phyloP scores from a whole-genome alignment of 164 flowering plant genomes.

The Cinnamomum micranthum region DNA sequence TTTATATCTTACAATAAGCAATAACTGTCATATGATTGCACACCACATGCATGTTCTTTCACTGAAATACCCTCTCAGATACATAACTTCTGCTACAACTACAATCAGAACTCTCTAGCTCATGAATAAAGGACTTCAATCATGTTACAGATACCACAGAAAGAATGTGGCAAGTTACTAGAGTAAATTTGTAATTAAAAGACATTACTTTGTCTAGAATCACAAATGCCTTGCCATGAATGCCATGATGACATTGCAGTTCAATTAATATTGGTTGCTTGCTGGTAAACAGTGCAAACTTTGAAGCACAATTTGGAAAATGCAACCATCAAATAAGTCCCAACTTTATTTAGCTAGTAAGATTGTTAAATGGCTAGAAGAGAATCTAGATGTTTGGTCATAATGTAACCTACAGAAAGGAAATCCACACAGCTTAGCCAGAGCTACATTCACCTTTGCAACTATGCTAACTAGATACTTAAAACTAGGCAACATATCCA shows the following conservation, averaged over 20 bases:
- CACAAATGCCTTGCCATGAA: conserved; percentile 14
- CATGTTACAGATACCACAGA: neutral
- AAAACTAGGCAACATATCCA: too few relatives aligned
- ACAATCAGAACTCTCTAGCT: neutral
- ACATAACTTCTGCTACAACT: too few relatives aligned
- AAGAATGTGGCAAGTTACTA: conserved; percentile 24
- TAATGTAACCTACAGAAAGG: too few relatives aligned
- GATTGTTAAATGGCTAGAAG: too few relatives aligned
- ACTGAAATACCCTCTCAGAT: too few relatives aligned
- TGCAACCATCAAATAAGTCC: conserved; percentile 36
- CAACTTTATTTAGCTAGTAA: neutral
- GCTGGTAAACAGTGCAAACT: conserved; percentile 70
- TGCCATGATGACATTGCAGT: conserved; percentile 7
- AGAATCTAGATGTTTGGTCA: too few relatives aligned
- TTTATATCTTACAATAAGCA: too few relatives aligned
- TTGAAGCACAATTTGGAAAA: conserved; percentile 74
- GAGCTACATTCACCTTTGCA: too few relatives aligned
- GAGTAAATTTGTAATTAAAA: conserved; percentile 16
- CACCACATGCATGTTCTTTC: too few relatives aligned
- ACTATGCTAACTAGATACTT: too few relatives aligned
- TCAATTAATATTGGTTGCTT: conserved; percentile 60
- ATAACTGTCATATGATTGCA: too few relatives aligned
- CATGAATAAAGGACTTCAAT: neutral
- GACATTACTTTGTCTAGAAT: conserved; percentile 12
- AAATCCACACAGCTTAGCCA: too few relatives aligned